Percentiles rank a stretch among this genome's conserved stretches.
Evolutionary conservation across 1,284 basidiomycete genomes (phyloP).

Genomic region (Ustilago bromivora): DNA sequence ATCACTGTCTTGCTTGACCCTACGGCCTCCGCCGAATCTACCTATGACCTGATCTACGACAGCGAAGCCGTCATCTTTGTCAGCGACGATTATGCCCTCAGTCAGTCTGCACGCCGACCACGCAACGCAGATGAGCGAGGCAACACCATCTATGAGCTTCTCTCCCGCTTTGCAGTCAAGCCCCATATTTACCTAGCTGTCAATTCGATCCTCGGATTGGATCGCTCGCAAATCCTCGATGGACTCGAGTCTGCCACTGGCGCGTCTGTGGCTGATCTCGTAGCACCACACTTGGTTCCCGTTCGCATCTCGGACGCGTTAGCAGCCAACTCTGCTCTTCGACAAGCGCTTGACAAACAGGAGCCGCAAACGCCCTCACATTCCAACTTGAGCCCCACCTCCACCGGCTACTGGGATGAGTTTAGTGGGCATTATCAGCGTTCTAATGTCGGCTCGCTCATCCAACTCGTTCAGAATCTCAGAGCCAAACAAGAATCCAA

Average conservation of each 20-base stretch:
- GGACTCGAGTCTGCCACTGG: constrained; percentile 35
- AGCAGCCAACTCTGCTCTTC: constrained; percentile 33
- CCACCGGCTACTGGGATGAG: constrained; percentile 34
- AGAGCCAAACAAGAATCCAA: constrained; percentile 18
- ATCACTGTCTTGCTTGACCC: constrained; percentile 46
- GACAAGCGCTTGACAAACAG: constrained; percentile 33
- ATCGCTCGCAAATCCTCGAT: constrained; percentile 12
- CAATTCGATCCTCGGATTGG: constrained; percentile 33
- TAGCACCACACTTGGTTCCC: constrained; percentile 20
- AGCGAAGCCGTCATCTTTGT: constrained; percentile 52
- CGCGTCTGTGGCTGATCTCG: constrained; percentile 24
- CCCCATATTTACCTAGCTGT: constrained; percentile 48
- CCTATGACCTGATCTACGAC: constrained; percentile 45
- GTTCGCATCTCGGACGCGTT: constrained; percentile 32
- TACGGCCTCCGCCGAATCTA: background rate
- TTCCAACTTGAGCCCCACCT: background rate
- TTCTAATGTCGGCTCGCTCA: constrained; percentile 39
- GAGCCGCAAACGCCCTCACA: constrained; percentile 5
- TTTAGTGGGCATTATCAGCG: constrained; percentile 42
- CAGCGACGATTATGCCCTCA: constrained; percentile 46
- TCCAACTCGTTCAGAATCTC: constrained; percentile 21
- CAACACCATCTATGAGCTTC: constrained; percentile 28
- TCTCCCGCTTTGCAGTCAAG: constrained; percentile 48
- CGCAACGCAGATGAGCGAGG: constrained; percentile 13
- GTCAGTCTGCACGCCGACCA: constrained; percentile 21